Percentiles rank a stretch among this genome's conserved stretches.
phyloP scores from a whole-genome alignment of 164 flowering plant genomes.

The Protea cynaroides region DNA sequence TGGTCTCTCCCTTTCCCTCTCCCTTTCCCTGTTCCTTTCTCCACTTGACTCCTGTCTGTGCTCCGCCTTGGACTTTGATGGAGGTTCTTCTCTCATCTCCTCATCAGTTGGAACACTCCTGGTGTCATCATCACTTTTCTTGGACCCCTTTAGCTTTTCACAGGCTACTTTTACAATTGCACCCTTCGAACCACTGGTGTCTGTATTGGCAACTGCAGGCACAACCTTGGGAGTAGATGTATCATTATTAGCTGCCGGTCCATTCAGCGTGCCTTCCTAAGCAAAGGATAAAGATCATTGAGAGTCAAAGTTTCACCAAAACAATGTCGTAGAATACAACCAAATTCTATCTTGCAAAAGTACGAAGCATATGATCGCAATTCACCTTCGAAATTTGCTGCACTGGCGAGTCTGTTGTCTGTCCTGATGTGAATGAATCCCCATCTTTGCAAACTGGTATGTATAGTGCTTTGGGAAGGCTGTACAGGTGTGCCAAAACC shows the following conservation, averaged over 20 bases:
- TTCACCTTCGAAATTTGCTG: constrained; percentile 52
- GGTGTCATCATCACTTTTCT: constrained; percentile 60
- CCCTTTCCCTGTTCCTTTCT: constrained; percentile 51
- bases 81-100: constrained; percentile 45
- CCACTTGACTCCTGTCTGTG: constrained; percentile 41
- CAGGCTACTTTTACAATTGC: constrained; percentile 27
- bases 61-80: constrained; percentile 37
- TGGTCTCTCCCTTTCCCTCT: constrained; percentile 42
- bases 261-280: constrained; percentile 40
- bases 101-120: constrained; percentile 36
- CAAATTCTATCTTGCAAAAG: neutral
- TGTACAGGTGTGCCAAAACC: constrained; percentile 76
- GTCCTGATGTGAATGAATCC: constrained; percentile 50
- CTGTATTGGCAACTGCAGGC: constrained; percentile 24
- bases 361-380: neutral
- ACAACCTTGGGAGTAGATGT: constrained; percentile 20
- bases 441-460: constrained; percentile 80
- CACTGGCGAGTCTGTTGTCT: constrained; percentile 45
- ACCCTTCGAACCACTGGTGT: constrained; percentile 47
- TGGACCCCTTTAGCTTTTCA: constrained; percentile 57
- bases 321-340: neutral
- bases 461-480: constrained; percentile 80
- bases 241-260: constrained; percentile 28
- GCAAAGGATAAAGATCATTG: constrained; percentile 9
- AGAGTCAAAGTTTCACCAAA: neutral